Base-by-base conservation (phyloP, 257 asterid genomes). In the Solanum peruvianum region DNA sequence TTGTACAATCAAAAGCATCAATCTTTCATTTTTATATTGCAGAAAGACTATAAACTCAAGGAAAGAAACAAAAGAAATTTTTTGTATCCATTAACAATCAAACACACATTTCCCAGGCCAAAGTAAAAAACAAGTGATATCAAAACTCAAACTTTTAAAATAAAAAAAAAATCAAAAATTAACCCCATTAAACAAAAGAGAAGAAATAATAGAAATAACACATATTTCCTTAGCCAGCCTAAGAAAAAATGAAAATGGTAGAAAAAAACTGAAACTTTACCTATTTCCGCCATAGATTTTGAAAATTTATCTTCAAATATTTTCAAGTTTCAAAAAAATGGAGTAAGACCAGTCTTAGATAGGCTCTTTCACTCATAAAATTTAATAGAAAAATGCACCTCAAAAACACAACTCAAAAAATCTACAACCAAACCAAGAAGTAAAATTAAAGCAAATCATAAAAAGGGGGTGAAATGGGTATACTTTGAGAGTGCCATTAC, bases 401-500 rank as follows among this genome's bases (percentile, higher is more conserved):
- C 9, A 52, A 18, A 56, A 18, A 56, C n/a, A 18, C 64, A 56
- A 56, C 64, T 58, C 66, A 27, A 67, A n/a, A n/a, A n/a, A 12
- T 64, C 16, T 64, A 6, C 64, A 18, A 25, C 31, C 35, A 56
- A 56, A 25, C 33, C 9, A 23, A 45, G 25, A 78, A 41, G 23
- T 44, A 47, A 86, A 47, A 21, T 2, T 23, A n/a, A 41, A 42
- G 21, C 4, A 14, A 42, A 21, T 6, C 41, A 41, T 13, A 41
- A 35, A 86, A 64, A 64, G 15, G 21, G n/a, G 37, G 41, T 23
- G 41, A 9, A 10, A 23, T 6, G 41, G 45, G 15, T 58, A 35
- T 7, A 87, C 98, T 97, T 95, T 95, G 88, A 95, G 96, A 84
- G 97, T 95, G 85, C 98, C 98, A 89, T 89, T 95, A 89, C 98